Conservation (phyloP, 352 stramenopile genomes). For the Pythium aristosporum region DNA sequence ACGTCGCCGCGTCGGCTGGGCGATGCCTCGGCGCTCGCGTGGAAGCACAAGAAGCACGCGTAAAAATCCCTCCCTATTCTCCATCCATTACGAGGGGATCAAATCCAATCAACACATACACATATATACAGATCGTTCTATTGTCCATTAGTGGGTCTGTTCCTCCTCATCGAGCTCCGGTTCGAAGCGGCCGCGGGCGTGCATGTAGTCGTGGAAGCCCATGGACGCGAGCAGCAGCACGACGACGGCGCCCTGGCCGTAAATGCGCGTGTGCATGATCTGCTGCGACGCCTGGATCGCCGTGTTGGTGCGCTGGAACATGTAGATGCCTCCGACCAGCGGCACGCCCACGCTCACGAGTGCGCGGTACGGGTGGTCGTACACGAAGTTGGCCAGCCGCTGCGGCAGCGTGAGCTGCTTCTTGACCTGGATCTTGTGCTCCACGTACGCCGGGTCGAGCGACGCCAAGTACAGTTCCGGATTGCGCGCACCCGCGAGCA, state of each 20-base stretch:
- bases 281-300: constrained; percentile 72
- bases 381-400: constrained; percentile 67
- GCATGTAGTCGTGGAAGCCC: constrained; percentile 86
- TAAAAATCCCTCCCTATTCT: neutral
- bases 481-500: constrained; percentile 67
- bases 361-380: constrained; percentile 76
- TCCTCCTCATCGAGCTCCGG: constrained; percentile 2
- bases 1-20: constrained; percentile 47
- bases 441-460: constrained; percentile 49
- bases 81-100: too few species aligned
- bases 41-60: constrained; percentile 47
- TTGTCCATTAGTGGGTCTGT: neutral
- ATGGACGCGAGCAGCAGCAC: constrained; percentile 75
- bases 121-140: neutral
- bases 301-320: constrained; percentile 68
- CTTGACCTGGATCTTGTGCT: constrained; percentile 28
- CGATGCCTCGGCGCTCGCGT: constrained; percentile 49
- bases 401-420: constrained; percentile 47
- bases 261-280: constrained; percentile 88
- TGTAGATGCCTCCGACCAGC: constrained; percentile 72
- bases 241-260: constrained; percentile 70
- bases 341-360: constrained; percentile 53
- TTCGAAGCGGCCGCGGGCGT: constrained; percentile 62
- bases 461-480: constrained; percentile 68
- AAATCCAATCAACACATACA: neutral